A percentile compares a stretch with the other conserved stretches of the same genome.
These are phyloP conservation scores for Kuraishia piskuri DNA, from an alignment of 805 yeast species.

Conservation along the genomic window DNA sequence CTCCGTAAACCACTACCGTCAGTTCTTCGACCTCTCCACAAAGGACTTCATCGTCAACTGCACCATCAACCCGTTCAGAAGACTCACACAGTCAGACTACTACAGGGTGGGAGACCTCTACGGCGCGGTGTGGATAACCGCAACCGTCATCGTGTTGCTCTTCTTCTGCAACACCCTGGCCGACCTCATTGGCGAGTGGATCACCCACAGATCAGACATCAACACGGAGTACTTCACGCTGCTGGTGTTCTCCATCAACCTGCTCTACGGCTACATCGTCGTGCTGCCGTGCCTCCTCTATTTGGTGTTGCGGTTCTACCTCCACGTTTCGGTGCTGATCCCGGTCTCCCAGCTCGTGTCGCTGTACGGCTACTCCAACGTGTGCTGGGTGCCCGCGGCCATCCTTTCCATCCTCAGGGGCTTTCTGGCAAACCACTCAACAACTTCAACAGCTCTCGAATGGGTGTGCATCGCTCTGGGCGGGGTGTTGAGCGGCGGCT, in stretches of 20 bases:
- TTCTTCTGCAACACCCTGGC: conserved; percentile 72
- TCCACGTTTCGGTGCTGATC: conserved; percentile 39
- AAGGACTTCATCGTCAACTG: conserved; percentile 49
- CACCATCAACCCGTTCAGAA: conserved; percentile 48
- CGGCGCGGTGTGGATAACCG: conserved; percentile 88
- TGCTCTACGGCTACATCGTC: conserved; percentile 72
- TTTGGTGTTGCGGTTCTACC: conserved; percentile 39
- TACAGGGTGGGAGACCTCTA: conserved; percentile 59
- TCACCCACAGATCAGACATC: conserved; percentile 28
- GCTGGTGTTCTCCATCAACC: conserved; percentile 57
- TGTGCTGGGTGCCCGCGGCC: conserved; percentile 82
- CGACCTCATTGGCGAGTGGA: conserved; percentile 49
- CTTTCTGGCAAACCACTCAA: conserved; percentile 34
- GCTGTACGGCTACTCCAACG: conserved; percentile 77
- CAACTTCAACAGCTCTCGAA: conserved; percentile 41
- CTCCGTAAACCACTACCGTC: conserved; percentile 50
- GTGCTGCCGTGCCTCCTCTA: conserved; percentile 52
- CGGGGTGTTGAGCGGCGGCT: conserved; percentile 50
- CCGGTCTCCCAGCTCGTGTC: conserved; percentile 57
- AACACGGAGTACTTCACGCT: conserved; percentile 48
- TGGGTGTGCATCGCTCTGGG: conserved; percentile 59
- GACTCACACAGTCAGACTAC: conserved; percentile 20
- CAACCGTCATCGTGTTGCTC: conserved; percentile 64
- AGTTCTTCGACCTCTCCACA: conserved; percentile 64
- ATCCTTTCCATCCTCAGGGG: conserved; percentile 50